phyloP scores from a whole-genome alignment of 805 yeast genomes.

The Komagataella pseudopastoris region DNA sequence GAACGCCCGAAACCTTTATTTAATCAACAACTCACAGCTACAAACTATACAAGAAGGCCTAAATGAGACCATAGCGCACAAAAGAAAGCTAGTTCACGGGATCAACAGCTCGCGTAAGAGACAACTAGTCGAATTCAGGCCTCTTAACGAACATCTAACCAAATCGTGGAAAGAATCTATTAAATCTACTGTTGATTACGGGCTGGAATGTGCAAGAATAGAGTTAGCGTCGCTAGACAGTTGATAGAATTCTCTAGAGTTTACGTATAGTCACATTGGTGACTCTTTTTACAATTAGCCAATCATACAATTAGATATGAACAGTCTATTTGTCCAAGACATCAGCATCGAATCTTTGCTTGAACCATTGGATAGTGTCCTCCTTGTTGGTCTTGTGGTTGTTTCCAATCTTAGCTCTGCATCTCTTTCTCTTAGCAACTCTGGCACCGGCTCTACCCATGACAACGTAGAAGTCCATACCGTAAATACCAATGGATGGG shows the following conservation, averaged over 20 bases:
- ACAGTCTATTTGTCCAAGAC: slow-evolving; percentile 64
- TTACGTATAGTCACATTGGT: not conserved
- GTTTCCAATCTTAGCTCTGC: slow-evolving; percentile 80
- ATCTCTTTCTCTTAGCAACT: slow-evolving; percentile 97
- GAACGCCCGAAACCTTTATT: slow-evolving; percentile 22
- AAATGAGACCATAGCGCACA: slow-evolving; percentile 17
- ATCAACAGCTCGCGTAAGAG: slow-evolving; percentile 26
- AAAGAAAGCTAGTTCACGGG: slow-evolving; percentile 28
- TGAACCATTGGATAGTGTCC: slow-evolving; percentile 97
- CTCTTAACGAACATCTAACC: slow-evolving; percentile 29
- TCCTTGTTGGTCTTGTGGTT: slow-evolving; percentile 84
- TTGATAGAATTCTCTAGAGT: not conserved
- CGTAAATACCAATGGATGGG: slow-evolving; percentile 99
- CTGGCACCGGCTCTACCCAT: slow-evolving; percentile 99
- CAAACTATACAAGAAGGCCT: slow-evolving; percentile 15
- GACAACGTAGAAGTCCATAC: slow-evolving; percentile 99
- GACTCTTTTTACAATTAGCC: not conserved
- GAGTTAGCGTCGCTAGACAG: slow-evolving; percentile 6
- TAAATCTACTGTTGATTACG: slow-evolving; percentile 22
- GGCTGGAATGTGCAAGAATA: slow-evolving; percentile 18
- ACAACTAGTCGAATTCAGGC: slow-evolving; percentile 28
- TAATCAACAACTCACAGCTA: slow-evolving; percentile 19
- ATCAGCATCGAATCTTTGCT: slow-evolving; percentile 98
- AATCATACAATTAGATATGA: not conserved
- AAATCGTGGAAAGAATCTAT: slow-evolving; percentile 39